A percentile compares a stretch with the other conserved stretches of the same genome.
phyloP scores from a whole-genome alignment of 2,329 filamentous ascomycete species.

The Fusarium marasasianum region DNA sequence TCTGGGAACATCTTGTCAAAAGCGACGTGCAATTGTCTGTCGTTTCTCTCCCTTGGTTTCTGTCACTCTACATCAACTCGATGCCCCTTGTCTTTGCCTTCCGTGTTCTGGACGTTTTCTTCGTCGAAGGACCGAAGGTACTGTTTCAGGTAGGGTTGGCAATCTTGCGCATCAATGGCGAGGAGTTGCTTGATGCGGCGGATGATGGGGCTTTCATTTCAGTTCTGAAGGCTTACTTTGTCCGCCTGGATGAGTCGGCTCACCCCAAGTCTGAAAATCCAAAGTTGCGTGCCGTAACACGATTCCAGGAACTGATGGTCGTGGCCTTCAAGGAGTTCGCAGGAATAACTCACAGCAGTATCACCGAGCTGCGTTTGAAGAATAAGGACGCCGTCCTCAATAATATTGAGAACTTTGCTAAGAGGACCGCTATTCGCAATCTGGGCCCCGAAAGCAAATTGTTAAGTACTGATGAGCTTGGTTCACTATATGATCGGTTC shows the following conservation, averaged over 20 bases:
- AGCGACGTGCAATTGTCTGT: conserved; percentile 97
- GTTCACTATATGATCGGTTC: conserved; percentile 92
- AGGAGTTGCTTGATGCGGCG: conserved; percentile 89
- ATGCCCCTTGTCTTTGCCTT: conserved; percentile 99
- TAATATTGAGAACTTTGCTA: conserved; percentile 97
- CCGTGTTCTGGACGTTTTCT: conserved; percentile 95
- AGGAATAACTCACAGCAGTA: conserved; percentile 90
- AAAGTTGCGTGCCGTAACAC: conserved; percentile 91
- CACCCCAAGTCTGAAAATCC: conserved; percentile 96
- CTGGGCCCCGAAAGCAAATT: conserved; percentile 96
- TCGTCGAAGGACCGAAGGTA: conserved; percentile 96
- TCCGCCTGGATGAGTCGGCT: conserved; percentile 91
- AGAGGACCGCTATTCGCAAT: conserved; percentile 94
- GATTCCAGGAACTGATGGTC: conserved; percentile 98
- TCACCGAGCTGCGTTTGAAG: conserved; percentile 87
- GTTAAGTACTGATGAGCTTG: conserved; percentile 84
- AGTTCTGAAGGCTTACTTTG: conserved; percentile 93
- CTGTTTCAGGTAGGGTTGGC: conserved; percentile 96
- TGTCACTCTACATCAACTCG: conserved; percentile 98
- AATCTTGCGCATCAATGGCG: conserved; percentile 96
- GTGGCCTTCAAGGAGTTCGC: conserved; percentile 99
- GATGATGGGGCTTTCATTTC: conserved; percentile 98
- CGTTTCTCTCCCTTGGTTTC: conserved; percentile 96
- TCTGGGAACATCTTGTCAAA: conserved; percentile 98
- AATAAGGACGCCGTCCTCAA: conserved; percentile 95